Evolutionary conservation across 1,284 basidiomycete genomes (phyloP), one percentile per base, ranked within the genome.

Genomic region (Rhizoctonia solani): DNA sequence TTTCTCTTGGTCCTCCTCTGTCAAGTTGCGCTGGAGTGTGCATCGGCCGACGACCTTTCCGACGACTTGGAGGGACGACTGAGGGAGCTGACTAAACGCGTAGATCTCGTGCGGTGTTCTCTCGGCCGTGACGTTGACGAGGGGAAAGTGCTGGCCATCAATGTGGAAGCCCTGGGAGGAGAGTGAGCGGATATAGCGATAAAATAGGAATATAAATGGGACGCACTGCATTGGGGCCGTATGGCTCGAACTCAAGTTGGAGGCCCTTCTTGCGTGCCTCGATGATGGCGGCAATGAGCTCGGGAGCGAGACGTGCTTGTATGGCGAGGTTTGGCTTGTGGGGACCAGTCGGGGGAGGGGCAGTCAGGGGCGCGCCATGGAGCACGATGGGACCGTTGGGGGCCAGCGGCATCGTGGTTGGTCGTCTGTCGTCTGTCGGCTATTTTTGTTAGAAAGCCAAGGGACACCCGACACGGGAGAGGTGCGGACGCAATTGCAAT

Each of bases 241-340:
- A 63, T n/a, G 59, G 47, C 49, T 63, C 49, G 19, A 63, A 63
- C 59, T 63, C 47, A 11, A 63, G 59, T 21, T 47, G 13, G 14
- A 39, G 49, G 8, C 59, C 59, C 49, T 63, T 63, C 49, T 63
- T 63, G 59, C 59, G 59, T 25, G 59, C 59, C 25, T 63, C 59
- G 49, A 42, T 25, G 16, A 63, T 63, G 34, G 59, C 59, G 13
- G 59, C 32, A n/a, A 63, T 63, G 59, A 63, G 59, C 49, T 63
- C 59, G 2, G 59, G 59, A 3, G 59, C 46, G 14, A 63, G 49
- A 11, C 59, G 29, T 19, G 59, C 49, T 37, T 63, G 59, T 23
- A 63, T 53, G 14, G 59, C 49, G 19, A 63, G 49, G 27, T 52
- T 63, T 13, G 59, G 59, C 37, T 63, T 63, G 37, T 63, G 59